A percentile compares a stretch with the other conserved stretches of the same genome.
Evolutionary conservation across 306 rosid species (phyloP).

Genomic region (Sphenostylis stenocarpa): DNA sequence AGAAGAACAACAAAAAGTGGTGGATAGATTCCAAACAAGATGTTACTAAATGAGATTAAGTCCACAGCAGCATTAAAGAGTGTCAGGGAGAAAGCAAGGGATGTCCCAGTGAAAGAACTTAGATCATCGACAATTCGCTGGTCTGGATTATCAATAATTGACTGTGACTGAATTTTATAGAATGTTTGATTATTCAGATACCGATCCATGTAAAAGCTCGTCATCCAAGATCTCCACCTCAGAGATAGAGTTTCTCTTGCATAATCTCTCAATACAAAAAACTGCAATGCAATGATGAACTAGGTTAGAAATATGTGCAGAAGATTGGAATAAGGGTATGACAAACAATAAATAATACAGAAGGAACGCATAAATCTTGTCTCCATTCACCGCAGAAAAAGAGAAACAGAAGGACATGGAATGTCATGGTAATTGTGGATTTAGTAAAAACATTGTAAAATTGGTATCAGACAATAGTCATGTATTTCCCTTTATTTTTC

Average conservation of each 20-base stretch:
- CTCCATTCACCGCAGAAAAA: not conserved
- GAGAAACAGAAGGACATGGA: not conserved
- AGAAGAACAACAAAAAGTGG: constrained; percentile 87
- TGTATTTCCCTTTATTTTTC: constrained; percentile 3
- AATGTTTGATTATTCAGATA: constrained; percentile 78
- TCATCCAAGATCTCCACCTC: constrained; percentile 99
- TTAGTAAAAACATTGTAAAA: not conserved
- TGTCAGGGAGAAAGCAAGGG: constrained; percentile 76
- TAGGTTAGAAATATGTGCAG: constrained; percentile 31
- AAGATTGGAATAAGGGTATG: constrained; percentile 13
- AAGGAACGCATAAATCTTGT: constrained; percentile 1
- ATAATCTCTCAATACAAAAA: constrained; percentile 90
- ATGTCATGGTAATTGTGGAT: not conserved
- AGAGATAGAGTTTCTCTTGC: constrained; percentile 85
- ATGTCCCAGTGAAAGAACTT: constrained; percentile 87
- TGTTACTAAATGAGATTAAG: constrained; percentile 91
- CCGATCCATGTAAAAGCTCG: constrained; percentile 90
- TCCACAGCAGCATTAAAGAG: constrained; percentile 85
- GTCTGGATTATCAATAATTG: constrained; percentile 93
- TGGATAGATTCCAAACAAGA: constrained; percentile 89
- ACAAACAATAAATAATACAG: not conserved
- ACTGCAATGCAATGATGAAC: constrained; percentile 46
- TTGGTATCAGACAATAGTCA: not conserved
- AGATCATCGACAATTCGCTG: constrained; percentile 97
- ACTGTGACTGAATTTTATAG: constrained; percentile 92